phyloP scores from a whole-genome alignment of 2,329 filamentous ascomycete genomes.

The Stagonosporopsis chrysanthemi region DNA sequence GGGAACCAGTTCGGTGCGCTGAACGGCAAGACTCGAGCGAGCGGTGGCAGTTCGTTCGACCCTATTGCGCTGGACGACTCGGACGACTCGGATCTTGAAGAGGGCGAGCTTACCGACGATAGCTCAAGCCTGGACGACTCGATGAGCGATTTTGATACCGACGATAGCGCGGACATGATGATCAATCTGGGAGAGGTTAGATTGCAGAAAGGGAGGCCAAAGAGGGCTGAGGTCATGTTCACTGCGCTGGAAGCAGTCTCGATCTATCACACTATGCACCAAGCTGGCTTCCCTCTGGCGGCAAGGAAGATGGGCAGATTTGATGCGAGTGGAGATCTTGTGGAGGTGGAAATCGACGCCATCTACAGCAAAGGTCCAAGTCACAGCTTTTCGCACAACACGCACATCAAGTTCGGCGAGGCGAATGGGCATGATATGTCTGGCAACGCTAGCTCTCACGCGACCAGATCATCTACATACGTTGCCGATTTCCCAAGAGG shows the following conservation, averaged over 20 bases:
- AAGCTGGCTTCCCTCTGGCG: slow-evolving; percentile 26
- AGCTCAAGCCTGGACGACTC: slow-evolving; percentile 14
- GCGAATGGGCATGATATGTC: background rate
- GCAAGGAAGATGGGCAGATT: slow-evolving; percentile 22
- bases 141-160: slow-evolving; percentile 23
- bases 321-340: slow-evolving; percentile 17
- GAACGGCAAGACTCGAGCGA: slow-evolving; percentile 15
- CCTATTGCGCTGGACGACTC: slow-evolving; percentile 20
- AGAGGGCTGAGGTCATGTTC: slow-evolving; percentile 31
- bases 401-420: slow-evolving; percentile 7
- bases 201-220: slow-evolving; percentile 2
- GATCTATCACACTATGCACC: slow-evolving; percentile 25
- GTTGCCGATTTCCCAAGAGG: slow-evolving; percentile 18
- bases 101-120: slow-evolving; percentile 25
- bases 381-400: slow-evolving; percentile 1
- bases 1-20: slow-evolving; percentile 25
- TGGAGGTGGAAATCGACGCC: slow-evolving; percentile 11
- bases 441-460: background rate
- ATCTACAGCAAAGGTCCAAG: slow-evolving; percentile 3
- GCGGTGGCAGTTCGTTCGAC: slow-evolving; percentile 21
- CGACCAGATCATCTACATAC: slow-evolving; percentile 12
- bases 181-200: slow-evolving; percentile 32
- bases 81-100: slow-evolving; percentile 22
- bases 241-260: slow-evolving; percentile 25
- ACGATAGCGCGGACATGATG: slow-evolving; percentile 27